Conservation (phyloP, 805 yeast genomes). For the Tetrapisispora fleetii region DNA sequence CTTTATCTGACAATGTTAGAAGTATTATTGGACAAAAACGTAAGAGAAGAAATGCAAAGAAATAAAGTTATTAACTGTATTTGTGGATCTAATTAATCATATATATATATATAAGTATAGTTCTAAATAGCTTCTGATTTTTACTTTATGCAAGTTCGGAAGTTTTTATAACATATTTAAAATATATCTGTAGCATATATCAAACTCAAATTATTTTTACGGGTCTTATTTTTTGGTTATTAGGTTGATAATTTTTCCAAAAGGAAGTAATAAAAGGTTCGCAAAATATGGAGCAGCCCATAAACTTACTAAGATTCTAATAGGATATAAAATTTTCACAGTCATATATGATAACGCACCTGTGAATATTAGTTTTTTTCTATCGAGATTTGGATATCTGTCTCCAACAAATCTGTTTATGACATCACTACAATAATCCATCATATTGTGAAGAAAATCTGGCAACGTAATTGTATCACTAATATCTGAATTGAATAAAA, state of each 20-base stretch:
- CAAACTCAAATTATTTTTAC: too few relatives aligned
- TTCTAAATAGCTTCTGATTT: too few relatives aligned
- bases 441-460: slow-evolving; percentile 27
- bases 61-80: slow-evolving; percentile 5
- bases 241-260: background rate
- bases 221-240: background rate
- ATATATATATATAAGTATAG: background rate
- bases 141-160: too few relatives aligned
- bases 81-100: background rate
- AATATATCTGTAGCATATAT: background rate
- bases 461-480: slow-evolving; percentile 17
- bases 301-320: slow-evolving; percentile 23
- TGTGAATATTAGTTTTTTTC: slow-evolving; percentile 47
- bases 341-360: slow-evolving; percentile 70
- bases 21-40: slow-evolving; percentile 61
- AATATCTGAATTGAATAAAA: slow-evolving; percentile 45
- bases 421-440: slow-evolving; percentile 48
- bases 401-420: slow-evolving; percentile 43
- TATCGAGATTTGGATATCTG: slow-evolving; percentile 30
- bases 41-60: slow-evolving; percentile 46
- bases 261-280: slow-evolving; percentile 4
- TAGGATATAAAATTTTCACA: slow-evolving; percentile 41
- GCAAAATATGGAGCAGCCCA: slow-evolving; percentile 30
- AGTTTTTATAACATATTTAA: too few relatives aligned
- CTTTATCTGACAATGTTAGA: slow-evolving; percentile 45